Conservation (phyloP, 192 early-diverging fungal genomes). For the Rhizoclosmatium globosum region DNA sequence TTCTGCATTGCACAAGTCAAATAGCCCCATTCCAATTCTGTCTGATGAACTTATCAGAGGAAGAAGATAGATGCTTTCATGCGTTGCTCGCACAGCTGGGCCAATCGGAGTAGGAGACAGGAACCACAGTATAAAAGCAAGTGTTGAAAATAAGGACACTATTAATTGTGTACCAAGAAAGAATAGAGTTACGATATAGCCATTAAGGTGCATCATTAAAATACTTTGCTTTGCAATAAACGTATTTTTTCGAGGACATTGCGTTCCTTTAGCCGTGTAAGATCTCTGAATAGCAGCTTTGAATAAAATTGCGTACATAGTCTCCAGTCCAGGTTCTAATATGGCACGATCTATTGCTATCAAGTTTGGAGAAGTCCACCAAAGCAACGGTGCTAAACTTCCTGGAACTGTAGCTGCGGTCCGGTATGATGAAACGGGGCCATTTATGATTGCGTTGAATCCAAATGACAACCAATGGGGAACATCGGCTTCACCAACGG, state of each 20-base stretch:
- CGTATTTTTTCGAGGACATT: conserved; percentile 15
- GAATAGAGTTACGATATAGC: neutral
- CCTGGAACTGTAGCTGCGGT: conserved; percentile 25
- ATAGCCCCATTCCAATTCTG: neutral
- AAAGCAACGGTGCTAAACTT: conserved; percentile 31
- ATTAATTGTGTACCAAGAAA: neutral
- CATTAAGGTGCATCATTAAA: neutral
- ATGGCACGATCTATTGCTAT: conserved; percentile 14
- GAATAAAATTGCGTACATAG: conserved; percentile 29
- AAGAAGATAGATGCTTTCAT: conserved; percentile 24
- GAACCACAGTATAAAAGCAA: neutral
- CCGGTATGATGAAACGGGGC: neutral
- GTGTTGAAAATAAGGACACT: neutral
- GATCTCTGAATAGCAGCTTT: conserved; percentile 19
- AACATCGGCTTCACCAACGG: neutral
- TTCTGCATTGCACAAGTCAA: conserved; percentile 17
- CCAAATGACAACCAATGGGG: neutral
- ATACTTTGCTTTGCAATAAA: neutral
- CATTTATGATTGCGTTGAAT: neutral
- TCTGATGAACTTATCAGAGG: conserved; percentile 5
- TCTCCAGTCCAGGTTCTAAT: conserved; percentile 35
- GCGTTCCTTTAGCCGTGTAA: conserved; percentile 4
- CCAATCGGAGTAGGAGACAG: conserved; percentile 3
- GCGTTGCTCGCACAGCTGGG: conserved; percentile 17
- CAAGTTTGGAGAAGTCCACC: conserved; percentile 37